These are phyloP conservation scores for Leucosporidium creatinivorum DNA, from an alignment of 768 basidiomycete species.

Conservation along the genomic window DNA sequence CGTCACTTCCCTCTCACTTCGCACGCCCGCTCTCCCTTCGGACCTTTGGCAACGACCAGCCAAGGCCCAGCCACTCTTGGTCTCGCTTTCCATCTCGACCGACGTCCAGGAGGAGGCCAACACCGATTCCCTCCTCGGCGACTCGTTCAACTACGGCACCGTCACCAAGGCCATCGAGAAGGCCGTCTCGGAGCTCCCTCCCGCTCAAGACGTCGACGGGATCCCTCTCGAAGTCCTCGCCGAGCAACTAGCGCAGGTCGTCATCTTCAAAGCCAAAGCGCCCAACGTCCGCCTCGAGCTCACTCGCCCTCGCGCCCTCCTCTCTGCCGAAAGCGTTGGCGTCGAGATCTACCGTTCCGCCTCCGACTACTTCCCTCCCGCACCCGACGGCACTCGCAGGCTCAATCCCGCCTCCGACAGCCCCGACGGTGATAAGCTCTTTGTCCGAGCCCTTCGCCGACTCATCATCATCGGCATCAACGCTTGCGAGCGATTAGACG, in stretches of 20 bases:
- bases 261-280: slow-evolving; percentile 39
- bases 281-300: slow-evolving; percentile 48
- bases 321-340: slow-evolving; percentile 50
- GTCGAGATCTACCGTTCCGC: slow-evolving; percentile 41
- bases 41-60: slow-evolving; percentile 35
- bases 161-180: slow-evolving; percentile 50
- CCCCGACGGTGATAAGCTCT: slow-evolving; percentile 17
- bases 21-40: slow-evolving; percentile 37
- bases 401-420: neutral
- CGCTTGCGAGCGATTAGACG: slow-evolving; percentile 56
- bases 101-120: slow-evolving; percentile 51
- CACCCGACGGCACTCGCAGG: neutral
- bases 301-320: slow-evolving; percentile 49
- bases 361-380: slow-evolving; percentile 9
- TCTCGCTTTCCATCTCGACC: slow-evolving; percentile 52
- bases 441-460: slow-evolving; percentile 50
- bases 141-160: slow-evolving; percentile 61
- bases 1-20: slow-evolving; percentile 41
- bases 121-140: slow-evolving; percentile 49
- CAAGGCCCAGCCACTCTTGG: slow-evolving; percentile 49
- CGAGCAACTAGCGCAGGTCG: slow-evolving; percentile 44
- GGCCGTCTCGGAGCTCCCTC: slow-evolving; percentile 36
- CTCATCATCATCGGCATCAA: slow-evolving; percentile 62
- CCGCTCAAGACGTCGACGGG: neutral
- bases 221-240: slow-evolving; percentile 49